These are phyloP conservation scores for Jacaranda mimosifolia DNA, from an alignment of 257 asterid genomes.

Conservation along the genomic window DNA sequence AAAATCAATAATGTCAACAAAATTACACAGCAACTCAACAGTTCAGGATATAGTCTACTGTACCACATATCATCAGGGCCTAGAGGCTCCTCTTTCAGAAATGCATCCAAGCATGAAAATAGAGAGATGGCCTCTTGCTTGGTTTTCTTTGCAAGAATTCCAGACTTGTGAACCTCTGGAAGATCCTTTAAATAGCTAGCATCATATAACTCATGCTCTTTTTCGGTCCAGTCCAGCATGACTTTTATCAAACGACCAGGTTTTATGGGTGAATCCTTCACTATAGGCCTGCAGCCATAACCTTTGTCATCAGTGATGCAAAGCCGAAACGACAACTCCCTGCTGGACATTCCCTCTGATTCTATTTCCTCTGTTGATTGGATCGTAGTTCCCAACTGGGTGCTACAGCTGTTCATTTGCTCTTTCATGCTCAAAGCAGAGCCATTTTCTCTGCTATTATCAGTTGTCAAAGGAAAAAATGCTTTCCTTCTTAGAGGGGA, in stretches of 20 bases:
- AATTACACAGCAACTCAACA: slow-evolving; percentile 25
- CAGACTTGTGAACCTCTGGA: slow-evolving; percentile 85
- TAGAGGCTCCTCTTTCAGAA: slow-evolving; percentile 92
- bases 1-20: neutral
- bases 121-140: slow-evolving; percentile 90
- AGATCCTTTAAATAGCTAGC: slow-evolving; percentile 76
- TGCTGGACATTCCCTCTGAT: slow-evolving; percentile 57
- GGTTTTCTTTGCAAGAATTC: slow-evolving; percentile 77
- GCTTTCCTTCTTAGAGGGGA: slow-evolving; percentile 67
- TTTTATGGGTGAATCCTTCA: slow-evolving; percentile 66
- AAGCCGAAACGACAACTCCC: slow-evolving; percentile 68
- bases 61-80: slow-evolving; percentile 99
- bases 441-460: slow-evolving; percentile 50
- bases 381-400: slow-evolving; percentile 43
- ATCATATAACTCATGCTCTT: slow-evolving; percentile 63
- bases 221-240: slow-evolving; percentile 31
- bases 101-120: slow-evolving; percentile 94
- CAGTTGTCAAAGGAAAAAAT: slow-evolving; percentile 45
- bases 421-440: slow-evolving; percentile 40
- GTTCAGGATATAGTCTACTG: slow-evolving; percentile 4
- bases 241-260: slow-evolving; percentile 60
- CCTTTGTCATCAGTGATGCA: slow-evolving; percentile 78
- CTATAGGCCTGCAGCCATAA: slow-evolving; percentile 62
- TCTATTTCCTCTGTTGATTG: slow-evolving; percentile 8
- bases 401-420: slow-evolving; percentile 40